phyloP scores from a whole-genome alignment of 257 asterid species.

The Datura wrightii region DNA sequence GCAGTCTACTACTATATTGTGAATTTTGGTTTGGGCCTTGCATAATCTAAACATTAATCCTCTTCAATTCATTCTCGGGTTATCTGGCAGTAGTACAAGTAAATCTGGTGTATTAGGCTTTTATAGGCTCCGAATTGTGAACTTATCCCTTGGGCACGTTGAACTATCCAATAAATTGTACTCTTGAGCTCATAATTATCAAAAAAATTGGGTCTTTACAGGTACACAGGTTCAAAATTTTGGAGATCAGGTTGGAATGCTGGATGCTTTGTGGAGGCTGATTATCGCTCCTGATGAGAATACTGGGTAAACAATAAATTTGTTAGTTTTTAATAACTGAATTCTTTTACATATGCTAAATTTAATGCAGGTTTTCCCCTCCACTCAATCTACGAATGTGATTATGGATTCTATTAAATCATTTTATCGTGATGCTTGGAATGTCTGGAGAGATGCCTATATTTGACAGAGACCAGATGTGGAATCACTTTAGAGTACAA shows the following conservation, averaged over 20 bases:
- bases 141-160: not conserved
- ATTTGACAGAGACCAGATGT: not conserved
- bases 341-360: not conserved
- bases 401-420: not conserved
- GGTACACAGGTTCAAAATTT: not conserved
- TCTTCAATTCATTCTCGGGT: not conserved
- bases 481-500: not conserved
- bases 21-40: not conserved
- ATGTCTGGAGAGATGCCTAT: not conserved
- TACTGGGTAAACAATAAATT: not conserved
- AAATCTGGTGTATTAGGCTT: not conserved
- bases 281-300: not conserved
- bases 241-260: not conserved
- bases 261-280: not conserved
- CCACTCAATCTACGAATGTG: not conserved
- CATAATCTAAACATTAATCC: not conserved
- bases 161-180: not conserved
- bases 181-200: not conserved
- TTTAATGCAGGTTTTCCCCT: not conserved
- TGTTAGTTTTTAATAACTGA: not conserved
- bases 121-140: not conserved
- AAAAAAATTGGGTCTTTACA: not conserved
- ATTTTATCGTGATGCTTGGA: not conserved
- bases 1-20: not conserved
- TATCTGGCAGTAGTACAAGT: not conserved